A percentile compares a stretch with the other conserved stretches of the same genome.
phyloP scores from a whole-genome alignment of 2,329 filamentous ascomycete species.

The Beauveria australis region DNA sequence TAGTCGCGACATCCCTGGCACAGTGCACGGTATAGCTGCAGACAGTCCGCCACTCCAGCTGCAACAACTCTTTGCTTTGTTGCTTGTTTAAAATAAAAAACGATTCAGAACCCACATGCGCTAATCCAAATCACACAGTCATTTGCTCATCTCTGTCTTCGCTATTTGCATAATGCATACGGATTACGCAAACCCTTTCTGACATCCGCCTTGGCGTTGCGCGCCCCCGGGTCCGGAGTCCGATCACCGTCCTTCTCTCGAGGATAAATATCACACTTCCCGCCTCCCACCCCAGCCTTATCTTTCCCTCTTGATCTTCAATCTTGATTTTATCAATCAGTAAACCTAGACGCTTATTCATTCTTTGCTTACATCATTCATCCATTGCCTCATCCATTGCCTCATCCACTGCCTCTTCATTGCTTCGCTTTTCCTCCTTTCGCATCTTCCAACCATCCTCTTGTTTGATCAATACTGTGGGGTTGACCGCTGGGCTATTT shows the following conservation, averaged over 20 bases:
- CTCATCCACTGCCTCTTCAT: neutral
- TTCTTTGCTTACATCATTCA: neutral
- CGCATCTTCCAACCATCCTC: neutral
- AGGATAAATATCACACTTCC: constrained; percentile 9
- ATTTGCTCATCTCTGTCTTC: neutral
- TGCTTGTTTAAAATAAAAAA: neutral
- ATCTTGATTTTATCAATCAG: neutral
- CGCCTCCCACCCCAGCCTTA: neutral
- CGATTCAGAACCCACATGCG: constrained; percentile 7
- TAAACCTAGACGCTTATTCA: neutral
- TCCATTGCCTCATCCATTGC: neutral
- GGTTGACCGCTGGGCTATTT: neutral
- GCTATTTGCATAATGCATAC: constrained; percentile 7
- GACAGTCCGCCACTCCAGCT: neutral
- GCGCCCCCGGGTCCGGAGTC: neutral
- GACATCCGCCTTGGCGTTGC: neutral
- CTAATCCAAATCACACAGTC: constrained; percentile 8
- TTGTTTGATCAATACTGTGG: neutral
- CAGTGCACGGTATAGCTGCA: neutral
- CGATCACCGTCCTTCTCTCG: neutral
- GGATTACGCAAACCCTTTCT: neutral
- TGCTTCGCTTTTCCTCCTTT: neutral
- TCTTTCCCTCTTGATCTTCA: neutral
- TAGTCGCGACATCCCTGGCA: neutral
- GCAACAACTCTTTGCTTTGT: neutral